Percentiles rank a stretch among this genome's conserved stretches.
These are phyloP conservation scores for Corniculantispora saksenae DNA, from an alignment of 2,329 filamentous ascomycete genomes.

Conservation along the genomic window DNA sequence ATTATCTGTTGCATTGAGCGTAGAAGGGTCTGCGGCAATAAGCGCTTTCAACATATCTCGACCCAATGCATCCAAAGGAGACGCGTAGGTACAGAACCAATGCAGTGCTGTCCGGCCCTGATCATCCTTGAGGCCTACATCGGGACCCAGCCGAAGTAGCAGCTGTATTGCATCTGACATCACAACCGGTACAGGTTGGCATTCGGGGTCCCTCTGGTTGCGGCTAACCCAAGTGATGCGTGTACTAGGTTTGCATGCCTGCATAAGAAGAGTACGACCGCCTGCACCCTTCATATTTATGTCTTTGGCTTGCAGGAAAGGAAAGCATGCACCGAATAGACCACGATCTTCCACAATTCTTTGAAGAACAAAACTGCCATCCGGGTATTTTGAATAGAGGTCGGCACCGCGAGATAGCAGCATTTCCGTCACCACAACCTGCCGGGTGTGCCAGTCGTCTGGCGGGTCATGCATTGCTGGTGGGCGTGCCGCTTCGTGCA, in stretches of 20 bases:
- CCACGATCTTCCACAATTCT: constrained; percentile 4
- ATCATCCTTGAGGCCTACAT: background rate
- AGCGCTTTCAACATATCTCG: background rate
- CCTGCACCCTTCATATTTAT: background rate
- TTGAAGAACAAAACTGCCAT: constrained; percentile 7
- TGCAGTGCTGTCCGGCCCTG: background rate
- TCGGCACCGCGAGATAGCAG: background rate
- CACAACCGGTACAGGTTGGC: background rate
- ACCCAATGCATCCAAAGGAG: background rate
- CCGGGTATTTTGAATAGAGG: background rate
- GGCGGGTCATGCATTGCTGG: background rate
- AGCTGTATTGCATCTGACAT: background rate
- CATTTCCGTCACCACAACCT: background rate
- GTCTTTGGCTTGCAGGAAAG: background rate
- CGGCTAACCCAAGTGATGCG: background rate
- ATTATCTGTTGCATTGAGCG: background rate
- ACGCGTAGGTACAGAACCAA: background rate
- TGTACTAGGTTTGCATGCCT: background rate
- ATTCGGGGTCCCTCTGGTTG: background rate
- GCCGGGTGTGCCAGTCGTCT: background rate
- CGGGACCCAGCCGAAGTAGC: background rate
- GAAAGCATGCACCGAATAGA: background rate
- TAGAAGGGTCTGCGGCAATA: background rate
- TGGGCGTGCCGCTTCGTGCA: background rate
- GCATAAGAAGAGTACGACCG: constrained; percentile 4